phyloP scores from a whole-genome alignment of 202 grass and related monocot genomes.

The Setaria viridis region DNA sequence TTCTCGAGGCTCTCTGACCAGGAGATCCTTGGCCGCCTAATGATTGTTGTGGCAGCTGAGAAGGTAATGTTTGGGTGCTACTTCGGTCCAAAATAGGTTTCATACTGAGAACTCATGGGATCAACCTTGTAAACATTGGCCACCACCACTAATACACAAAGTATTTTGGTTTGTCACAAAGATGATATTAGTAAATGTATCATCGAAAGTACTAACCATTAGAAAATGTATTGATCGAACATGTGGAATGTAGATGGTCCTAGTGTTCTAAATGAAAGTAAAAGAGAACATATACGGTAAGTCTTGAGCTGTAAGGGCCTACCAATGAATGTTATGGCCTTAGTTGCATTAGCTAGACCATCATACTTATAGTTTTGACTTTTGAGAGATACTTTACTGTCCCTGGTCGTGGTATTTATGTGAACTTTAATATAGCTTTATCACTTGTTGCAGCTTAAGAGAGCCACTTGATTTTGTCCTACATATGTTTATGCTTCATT shows the following conservation, averaged over 20 bases:
- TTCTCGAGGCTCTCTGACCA: conserved; percentile 91
- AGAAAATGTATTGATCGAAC: not conserved
- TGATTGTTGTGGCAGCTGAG: conserved; percentile 86
- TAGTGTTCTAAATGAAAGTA: conserved; percentile 1
- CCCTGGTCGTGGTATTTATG: not conserved
- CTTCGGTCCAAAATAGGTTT: not conserved
- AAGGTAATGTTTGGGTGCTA: conserved; percentile 58
- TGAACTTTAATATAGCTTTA: conserved; percentile 7
- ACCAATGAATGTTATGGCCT: not conserved
- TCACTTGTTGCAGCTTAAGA: not conserved
- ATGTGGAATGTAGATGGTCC: not conserved
- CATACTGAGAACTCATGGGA: not conserved
- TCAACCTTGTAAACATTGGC: not conserved
- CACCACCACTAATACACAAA: not conserved
- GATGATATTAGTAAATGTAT: not conserved
- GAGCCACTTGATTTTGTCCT: not conserved
- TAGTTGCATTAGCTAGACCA: conserved; percentile 15
- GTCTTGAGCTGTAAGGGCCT: conserved; percentile 5
- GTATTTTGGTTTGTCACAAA: not conserved
- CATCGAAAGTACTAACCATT: not conserved
- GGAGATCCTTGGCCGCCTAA: conserved; percentile 87
- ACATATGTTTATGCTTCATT: conserved; percentile 2
- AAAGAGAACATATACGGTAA: not conserved
- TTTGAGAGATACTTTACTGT: not conserved
- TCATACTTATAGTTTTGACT: conserved; percentile 2